Evolutionary conservation across 2,329 filamentous ascomycete genomes (phyloP).

Genomic region (Onygena corvina): DNA sequence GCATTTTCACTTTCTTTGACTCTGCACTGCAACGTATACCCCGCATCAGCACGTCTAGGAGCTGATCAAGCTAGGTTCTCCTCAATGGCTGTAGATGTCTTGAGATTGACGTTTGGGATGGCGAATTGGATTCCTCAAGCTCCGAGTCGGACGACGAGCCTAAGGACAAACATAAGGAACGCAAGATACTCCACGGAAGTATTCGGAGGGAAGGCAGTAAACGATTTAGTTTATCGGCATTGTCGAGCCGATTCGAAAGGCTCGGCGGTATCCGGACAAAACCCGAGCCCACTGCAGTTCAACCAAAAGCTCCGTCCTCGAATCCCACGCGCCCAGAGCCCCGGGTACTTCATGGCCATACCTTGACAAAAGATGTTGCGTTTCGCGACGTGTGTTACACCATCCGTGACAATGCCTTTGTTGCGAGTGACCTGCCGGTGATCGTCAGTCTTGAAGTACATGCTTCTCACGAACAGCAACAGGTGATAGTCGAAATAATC

Average conservation of each 20-base stretch:
- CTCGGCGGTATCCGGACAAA: not conserved
- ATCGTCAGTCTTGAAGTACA: conserved; percentile 92
- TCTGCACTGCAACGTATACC: not conserved
- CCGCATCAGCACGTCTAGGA: conserved; percentile 1
- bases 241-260: conserved; percentile 14
- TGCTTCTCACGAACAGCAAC: conserved; percentile 67
- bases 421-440: conserved; percentile 62
- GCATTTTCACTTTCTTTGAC: too few relatives aligned
- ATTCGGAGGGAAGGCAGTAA: conserved; percentile 15
- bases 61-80: conserved; percentile 45
- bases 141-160: conserved; percentile 18
- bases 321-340: conserved; percentile 46
- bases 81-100: conserved; percentile 73
- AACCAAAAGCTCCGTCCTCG: conserved; percentile 7
- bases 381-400: conserved; percentile 79
- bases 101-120: conserved; percentile 92
- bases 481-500: conserved; percentile 90
- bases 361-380: conserved; percentile 69
- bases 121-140: conserved; percentile 39
- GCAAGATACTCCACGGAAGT: conserved; percentile 20
- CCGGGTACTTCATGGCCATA: conserved; percentile 75
- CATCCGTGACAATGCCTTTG: conserved; percentile 67
- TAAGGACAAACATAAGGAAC: conserved; percentile 17
- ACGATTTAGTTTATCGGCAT: conserved; percentile 13
- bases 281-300: conserved; percentile 22